Percentiles rank a stretch among this genome's conserved stretches.
Conservation (phyloP, 768 basidiomycete species). For the Macrolepiota albuminosa region DNA sequence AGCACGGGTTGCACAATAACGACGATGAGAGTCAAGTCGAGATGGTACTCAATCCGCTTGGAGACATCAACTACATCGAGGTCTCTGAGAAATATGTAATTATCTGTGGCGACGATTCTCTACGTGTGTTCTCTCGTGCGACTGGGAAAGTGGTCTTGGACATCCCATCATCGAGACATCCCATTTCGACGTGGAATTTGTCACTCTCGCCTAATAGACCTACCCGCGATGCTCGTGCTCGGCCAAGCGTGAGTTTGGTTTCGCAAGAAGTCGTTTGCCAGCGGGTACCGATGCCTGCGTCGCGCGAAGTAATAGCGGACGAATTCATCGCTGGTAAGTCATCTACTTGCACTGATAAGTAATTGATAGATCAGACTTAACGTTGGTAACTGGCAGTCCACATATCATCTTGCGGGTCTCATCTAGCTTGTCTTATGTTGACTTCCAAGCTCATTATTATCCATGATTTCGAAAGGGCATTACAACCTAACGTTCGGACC, state of each 20-base stretch:
- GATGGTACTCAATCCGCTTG: slow-evolving; percentile 16
- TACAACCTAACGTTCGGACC: slow-evolving; percentile 21
- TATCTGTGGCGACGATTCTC: slow-evolving; percentile 42
- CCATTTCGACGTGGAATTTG: slow-evolving; percentile 32
- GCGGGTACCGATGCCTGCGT: background rate
- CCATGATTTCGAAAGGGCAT: slow-evolving; percentile 35
- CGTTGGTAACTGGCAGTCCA: slow-evolving; percentile 25
- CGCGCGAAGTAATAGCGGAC: slow-evolving; percentile 26
- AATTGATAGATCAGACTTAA: background rate
- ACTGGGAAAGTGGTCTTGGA: slow-evolving; percentile 41
- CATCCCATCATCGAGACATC: slow-evolving; percentile 29
- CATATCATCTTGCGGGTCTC: slow-evolving; percentile 44
- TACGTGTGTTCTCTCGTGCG: slow-evolving; percentile 52
- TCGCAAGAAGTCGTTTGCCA: slow-evolving; percentile 5
- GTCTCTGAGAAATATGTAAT: slow-evolving; percentile 54
- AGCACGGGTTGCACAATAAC: slow-evolving; percentile 13
- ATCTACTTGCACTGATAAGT: background rate
- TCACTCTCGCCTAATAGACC: slow-evolving; percentile 15
- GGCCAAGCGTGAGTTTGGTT: background rate
- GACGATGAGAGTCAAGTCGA: background rate
- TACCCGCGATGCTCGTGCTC: background rate
- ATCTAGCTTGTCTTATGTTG: slow-evolving; percentile 35
- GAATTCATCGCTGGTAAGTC: slow-evolving; percentile 42
- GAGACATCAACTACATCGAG: slow-evolving; percentile 60
- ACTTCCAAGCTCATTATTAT: slow-evolving; percentile 39